Conservation (phyloP, 208 protist genomes). For the Strigomonas culicis region DNA sequence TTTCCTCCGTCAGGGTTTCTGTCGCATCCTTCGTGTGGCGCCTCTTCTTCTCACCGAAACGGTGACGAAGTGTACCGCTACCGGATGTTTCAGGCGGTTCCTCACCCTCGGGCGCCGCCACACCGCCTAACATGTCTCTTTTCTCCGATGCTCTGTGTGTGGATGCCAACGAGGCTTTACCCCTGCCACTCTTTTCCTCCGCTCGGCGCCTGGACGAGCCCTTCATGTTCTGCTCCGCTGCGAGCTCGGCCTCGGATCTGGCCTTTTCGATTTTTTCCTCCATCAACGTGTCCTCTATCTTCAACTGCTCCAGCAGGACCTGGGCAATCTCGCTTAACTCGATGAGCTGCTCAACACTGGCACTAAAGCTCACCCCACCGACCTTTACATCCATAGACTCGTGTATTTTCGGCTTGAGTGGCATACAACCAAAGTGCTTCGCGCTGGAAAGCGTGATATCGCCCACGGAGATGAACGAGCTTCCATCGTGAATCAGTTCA, state of each 20-base stretch:
- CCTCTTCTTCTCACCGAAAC: not conserved
- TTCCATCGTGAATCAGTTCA: not conserved
- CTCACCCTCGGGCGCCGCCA: not conserved
- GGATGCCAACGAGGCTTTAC: not conserved
- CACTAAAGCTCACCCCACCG: slow-evolving; percentile 47
- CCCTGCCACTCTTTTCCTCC: slow-evolving; percentile 1
- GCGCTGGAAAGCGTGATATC: slow-evolving; percentile 45
- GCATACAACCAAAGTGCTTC: slow-evolving; percentile 77
- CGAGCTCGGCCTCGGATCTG: slow-evolving; percentile 43
- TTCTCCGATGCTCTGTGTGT: not conserved
- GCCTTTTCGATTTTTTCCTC: slow-evolving; percentile 52
- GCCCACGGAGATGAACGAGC: slow-evolving; percentile 45
- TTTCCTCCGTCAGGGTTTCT: not conserved
- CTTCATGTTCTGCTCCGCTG: slow-evolving; percentile 34
- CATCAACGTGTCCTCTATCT: slow-evolving; percentile 47
- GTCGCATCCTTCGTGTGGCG: not conserved
- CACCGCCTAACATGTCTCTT: too few species aligned
- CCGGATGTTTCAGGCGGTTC: not conserved
- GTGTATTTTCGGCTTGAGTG: slow-evolving; percentile 65
- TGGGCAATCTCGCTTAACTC: slow-evolving; percentile 36
- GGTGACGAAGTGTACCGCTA: not conserved
- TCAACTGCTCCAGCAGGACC: slow-evolving; percentile 45
- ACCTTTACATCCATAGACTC: slow-evolving; percentile 52
- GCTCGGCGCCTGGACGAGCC: slow-evolving; percentile 2
- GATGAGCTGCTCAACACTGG: slow-evolving; percentile 52